These are phyloP conservation scores for Daldinia sp. DNA, from an alignment of 2,329 filamentous ascomycete genomes.

Conservation along the genomic window DNA sequence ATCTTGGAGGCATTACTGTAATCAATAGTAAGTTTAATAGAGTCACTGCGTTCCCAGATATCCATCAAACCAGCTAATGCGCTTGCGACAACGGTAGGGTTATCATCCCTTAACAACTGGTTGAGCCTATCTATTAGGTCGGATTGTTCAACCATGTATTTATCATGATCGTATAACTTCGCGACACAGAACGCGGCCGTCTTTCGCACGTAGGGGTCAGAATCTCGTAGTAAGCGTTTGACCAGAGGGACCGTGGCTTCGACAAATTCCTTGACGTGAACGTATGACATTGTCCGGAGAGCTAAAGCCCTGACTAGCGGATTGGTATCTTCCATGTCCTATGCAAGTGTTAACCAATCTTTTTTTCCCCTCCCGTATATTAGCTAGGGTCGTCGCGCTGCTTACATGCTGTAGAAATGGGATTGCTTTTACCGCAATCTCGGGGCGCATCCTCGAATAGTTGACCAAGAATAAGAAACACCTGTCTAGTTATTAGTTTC, in stretches of 20 bases:
- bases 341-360: constrained; percentile 29
- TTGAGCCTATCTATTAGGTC: constrained; percentile 94
- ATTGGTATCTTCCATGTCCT: constrained; percentile 95
- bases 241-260: constrained; percentile 87
- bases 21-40: constrained; percentile 97
- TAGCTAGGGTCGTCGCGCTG: neutral
- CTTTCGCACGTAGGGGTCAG: constrained; percentile 96
- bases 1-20: constrained; percentile 98
- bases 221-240: constrained; percentile 82
- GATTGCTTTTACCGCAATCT: constrained; percentile 91
- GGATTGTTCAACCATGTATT: constrained; percentile 85
- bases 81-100: constrained; percentile 95
- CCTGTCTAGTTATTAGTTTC: constrained; percentile 60
- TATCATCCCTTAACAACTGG: constrained; percentile 89
- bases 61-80: constrained; percentile 92
- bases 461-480: constrained; percentile 98
- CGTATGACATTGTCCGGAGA: constrained; percentile 94
- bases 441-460: constrained; percentile 92
- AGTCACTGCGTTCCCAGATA: constrained; percentile 97
- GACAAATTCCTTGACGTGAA: constrained; percentile 95
- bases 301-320: constrained; percentile 92
- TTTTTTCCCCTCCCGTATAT: too few species aligned
- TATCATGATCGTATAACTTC: constrained; percentile 97
- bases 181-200: constrained; percentile 96
- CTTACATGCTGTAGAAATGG: constrained; percentile 82